Percentiles rank a stretch among this genome's conserved stretches.
phyloP scores from a whole-genome alignment of 805 yeast species.

The Yamadazyma philogaea region DNA sequence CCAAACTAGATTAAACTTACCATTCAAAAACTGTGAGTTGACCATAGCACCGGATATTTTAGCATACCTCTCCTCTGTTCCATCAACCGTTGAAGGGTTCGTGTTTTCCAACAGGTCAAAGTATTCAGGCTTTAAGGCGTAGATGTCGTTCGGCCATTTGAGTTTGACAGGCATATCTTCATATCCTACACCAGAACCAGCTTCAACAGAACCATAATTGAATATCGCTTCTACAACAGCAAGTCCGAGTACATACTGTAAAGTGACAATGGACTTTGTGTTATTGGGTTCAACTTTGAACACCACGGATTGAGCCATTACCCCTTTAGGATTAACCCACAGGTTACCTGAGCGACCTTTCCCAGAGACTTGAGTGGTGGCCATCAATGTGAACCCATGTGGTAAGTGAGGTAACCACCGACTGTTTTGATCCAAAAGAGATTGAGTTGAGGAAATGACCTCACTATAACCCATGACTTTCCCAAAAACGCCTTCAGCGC shows the following conservation, averaged over 20 bases:
- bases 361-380: slow-evolving; percentile 85
- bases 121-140: slow-evolving; percentile 65
- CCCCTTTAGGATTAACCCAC: slow-evolving; percentile 95
- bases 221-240: slow-evolving; percentile 79
- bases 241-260: slow-evolving; percentile 80
- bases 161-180: slow-evolving; percentile 73
- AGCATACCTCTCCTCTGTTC: slow-evolving; percentile 61
- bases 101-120: slow-evolving; percentile 24
- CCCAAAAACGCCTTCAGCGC: slow-evolving; percentile 48
- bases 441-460: slow-evolving; percentile 84
- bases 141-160: slow-evolving; percentile 97
- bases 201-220: slow-evolving; percentile 44
- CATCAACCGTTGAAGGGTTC: slow-evolving; percentile 38
- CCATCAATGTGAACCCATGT: slow-evolving; percentile 65
- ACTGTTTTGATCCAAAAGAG: slow-evolving; percentile 72
- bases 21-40: slow-evolving; percentile 65
- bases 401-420: slow-evolving; percentile 58
- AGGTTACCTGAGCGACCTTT: slow-evolving; percentile 92
- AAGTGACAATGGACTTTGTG: slow-evolving; percentile 64
- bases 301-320: slow-evolving; percentile 75
- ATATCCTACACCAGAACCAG: slow-evolving; percentile 51
- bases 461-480: slow-evolving; percentile 72
- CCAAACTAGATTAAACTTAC: slow-evolving; percentile 62
- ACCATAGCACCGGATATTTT: slow-evolving; percentile 85
- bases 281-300: slow-evolving; percentile 49